phyloP scores from a whole-genome alignment of 192 early-diverging fungal species.

The Backusella parvicylindrica region DNA sequence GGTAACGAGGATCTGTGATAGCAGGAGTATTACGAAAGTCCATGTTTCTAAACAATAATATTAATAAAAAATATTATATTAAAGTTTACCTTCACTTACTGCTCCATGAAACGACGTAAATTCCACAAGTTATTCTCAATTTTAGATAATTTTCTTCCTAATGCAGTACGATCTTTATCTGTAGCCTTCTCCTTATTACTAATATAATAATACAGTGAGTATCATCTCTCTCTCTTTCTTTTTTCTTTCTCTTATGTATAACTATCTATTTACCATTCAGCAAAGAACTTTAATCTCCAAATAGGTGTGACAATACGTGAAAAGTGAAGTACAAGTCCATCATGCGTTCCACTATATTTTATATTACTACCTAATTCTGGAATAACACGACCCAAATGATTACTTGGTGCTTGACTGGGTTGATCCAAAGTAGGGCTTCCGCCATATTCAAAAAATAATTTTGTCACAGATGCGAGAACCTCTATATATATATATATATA shows the following conservation, averaged over 20 bases:
- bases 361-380: conserved; percentile 28
- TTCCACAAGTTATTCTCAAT: conserved; percentile 5
- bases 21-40: neutral
- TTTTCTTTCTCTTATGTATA: too few relatives aligned
- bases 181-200: neutral
- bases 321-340: conserved; percentile 76
- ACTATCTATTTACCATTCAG: conserved; percentile 11
- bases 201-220: neutral
- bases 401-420: neutral
- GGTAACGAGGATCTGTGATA: conserved; percentile 15
- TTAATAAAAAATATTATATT: neutral
- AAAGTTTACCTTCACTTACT: conserved; percentile 1
- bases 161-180: neutral
- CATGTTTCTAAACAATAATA: neutral
- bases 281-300: conserved; percentile 56
- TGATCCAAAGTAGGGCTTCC: conserved; percentile 2
- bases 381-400: conserved; percentile 34
- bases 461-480: neutral
- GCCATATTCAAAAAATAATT: conserved; percentile 17
- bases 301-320: conserved; percentile 67
- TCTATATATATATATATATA: neutral
- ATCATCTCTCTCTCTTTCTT: too few relatives aligned
- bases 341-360: conserved; percentile 65
- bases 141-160: neutral
- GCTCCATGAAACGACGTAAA: conserved; percentile 19